Evolutionary conservation across 2,329 filamentous ascomycete genomes (phyloP), one percentile per base, ranked within the genome.

Genomic region (Dactylellina cionopaga): DNA sequence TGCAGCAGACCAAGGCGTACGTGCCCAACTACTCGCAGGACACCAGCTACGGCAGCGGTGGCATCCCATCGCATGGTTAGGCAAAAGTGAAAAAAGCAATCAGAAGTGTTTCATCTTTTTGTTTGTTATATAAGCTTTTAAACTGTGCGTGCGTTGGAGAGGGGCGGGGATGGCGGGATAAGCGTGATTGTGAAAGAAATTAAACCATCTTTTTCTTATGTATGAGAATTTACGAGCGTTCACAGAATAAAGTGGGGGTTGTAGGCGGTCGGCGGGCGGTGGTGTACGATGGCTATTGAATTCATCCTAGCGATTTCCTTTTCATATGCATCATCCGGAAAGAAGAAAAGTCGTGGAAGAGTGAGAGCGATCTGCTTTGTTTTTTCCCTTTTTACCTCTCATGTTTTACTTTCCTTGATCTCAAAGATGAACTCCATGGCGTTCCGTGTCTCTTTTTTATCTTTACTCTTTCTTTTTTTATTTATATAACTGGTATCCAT

Each of bases 1-100:
- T 75, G 73, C 66, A 75, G 49, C 73, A 75, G 31, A 68, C 66
- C 9, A 75, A 71, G 47, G 39, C 62, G 9, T 72, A 74, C 19
- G 25, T 52, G 5, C 73, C 62, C 22, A 68, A 74, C 19, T 74
- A 74, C 62, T 13, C n/a, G 5, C 54, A 60, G 31, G 69, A 74
- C 31, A 74, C 69, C 39, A 66, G 62, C 62, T 74, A 74, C 69
- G 69, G 69, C 19, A 56, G 47, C 69, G 69, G 69, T 56, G 69
- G 69, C 15, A 31, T 74, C 15, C 62, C 62, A 46, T 68, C 60
- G n/a, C 69, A 74, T 49, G 69, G 63, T 56, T 74, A 74, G 68
- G 56, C 3, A 41, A 27, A 27, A n/a, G n/a, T n/a, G n/a, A n/a
- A n/a, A n/a, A n/a, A n/a, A n/a, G n/a, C n/a, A n/a, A n/a, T n/a